Evolutionary conservation across 176 grass and related monocot species (phyloP).

Genomic region (Aegilops speltoides): DNA sequence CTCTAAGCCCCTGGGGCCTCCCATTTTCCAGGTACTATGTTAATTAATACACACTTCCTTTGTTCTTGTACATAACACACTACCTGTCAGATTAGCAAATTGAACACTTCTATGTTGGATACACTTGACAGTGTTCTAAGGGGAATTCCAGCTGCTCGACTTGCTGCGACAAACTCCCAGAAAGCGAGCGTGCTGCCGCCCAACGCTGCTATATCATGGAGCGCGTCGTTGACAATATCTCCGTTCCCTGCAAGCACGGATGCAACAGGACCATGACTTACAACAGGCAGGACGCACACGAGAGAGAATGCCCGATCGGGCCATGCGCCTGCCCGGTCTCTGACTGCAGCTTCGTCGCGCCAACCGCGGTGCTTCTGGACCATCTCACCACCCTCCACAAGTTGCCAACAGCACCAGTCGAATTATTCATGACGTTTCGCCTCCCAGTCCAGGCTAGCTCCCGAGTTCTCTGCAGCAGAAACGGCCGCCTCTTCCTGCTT

Average conservation of each 20-base stretch:
- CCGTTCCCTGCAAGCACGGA: background rate
- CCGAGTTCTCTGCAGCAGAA: background rate
- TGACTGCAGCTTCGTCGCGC: background rate
- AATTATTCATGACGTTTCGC: background rate
- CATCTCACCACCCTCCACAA: conserved; percentile 20
- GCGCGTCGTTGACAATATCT: background rate
- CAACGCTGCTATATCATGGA: conserved; percentile 8
- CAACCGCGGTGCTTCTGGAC: background rate
- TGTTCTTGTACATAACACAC: background rate
- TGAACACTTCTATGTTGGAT: too few relatives aligned
- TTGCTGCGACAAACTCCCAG: too few relatives aligned
- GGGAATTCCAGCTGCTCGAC: too few relatives aligned
- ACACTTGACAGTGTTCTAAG: background rate
- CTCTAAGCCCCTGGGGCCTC: conserved; percentile 18
- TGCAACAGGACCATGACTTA: background rate
- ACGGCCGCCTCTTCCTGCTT: background rate
- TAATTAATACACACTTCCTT: background rate
- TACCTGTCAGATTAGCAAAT: too few relatives aligned
- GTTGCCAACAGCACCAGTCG: background rate
- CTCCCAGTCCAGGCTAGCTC: background rate
- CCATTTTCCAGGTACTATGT: background rate
- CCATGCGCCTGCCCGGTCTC: conserved; percentile 17
- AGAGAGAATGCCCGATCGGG: background rate
- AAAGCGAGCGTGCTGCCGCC: too few relatives aligned
- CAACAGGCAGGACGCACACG: too few relatives aligned